Evolutionary conservation across 176 grass and related monocot genomes (phyloP).

Genomic region (Dendrocalamus sinicus): DNA sequence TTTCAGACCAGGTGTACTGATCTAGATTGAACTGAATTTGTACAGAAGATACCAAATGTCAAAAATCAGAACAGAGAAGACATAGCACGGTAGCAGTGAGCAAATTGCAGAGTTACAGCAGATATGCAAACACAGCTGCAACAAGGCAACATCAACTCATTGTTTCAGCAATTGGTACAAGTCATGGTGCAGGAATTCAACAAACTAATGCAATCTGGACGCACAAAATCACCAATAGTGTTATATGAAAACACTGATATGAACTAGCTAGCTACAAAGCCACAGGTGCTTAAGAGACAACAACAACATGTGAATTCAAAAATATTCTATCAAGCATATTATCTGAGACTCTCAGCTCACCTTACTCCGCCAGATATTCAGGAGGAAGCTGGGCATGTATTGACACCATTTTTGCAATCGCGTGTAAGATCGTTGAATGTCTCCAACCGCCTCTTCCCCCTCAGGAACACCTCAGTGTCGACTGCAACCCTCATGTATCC

Average conservation of each 20-base stretch:
- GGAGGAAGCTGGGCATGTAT: constrained; percentile 65
- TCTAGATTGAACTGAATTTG: constrained; percentile 7
- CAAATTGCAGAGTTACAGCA: constrained; percentile 13
- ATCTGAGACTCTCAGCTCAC: constrained; percentile 32
- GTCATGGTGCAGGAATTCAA: constrained; percentile 31
- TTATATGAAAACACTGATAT: constrained; percentile 21
- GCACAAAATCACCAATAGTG: constrained; percentile 24
- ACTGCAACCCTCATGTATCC: constrained; percentile 95
- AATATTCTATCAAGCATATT: constrained; percentile 35
- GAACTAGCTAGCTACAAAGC: constrained; percentile 30
- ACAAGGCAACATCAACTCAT: constrained; percentile 12
- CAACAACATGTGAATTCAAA: constrained; percentile 24
- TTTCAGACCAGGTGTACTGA: not conserved
- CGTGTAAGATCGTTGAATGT: constrained; percentile 89
- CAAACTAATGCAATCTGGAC: constrained; percentile 40
- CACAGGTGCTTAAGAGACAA: not conserved
- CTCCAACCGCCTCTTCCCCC: constrained; percentile 84
- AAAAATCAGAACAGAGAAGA: not conserved
- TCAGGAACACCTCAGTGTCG: constrained; percentile 89
- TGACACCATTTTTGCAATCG: constrained; percentile 86
- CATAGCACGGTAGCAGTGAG: not conserved
- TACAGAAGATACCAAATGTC: not conserved
- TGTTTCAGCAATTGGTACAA: constrained; percentile 31
- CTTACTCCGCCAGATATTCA: constrained; percentile 34
- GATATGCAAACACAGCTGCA: constrained; percentile 35